Evolutionary conservation across 2,329 filamentous ascomycete species (phyloP).

Genomic region (Massarina eburnea): DNA sequence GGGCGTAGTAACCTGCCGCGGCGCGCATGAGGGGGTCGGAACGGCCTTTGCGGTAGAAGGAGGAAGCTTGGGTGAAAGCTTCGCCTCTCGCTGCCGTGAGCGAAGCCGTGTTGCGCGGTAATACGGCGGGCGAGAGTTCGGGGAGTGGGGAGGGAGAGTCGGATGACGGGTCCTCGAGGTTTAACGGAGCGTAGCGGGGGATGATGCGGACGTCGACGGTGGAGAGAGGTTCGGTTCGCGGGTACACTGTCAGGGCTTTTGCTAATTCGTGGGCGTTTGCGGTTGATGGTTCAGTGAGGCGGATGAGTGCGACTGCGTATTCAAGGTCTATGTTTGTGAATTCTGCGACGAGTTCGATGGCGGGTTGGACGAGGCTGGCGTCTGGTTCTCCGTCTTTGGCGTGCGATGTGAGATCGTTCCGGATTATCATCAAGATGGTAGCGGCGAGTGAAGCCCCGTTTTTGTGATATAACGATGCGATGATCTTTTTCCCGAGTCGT

Average conservation of each 20-base stretch:
- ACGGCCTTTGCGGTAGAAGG: constrained; percentile 61
- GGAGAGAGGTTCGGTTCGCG: constrained; percentile 22
- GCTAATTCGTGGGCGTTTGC: constrained; percentile 63
- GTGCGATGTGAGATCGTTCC: constrained; percentile 48
- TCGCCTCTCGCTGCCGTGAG: constrained; percentile 51
- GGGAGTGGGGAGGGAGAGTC: constrained; percentile 18
- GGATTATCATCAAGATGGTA: constrained; percentile 59
- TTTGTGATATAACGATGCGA: constrained; percentile 61
- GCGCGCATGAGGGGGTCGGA: constrained; percentile 74
- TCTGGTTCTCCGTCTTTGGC: constrained; percentile 36
- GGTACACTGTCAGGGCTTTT: constrained; percentile 51
- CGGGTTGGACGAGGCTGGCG: constrained; percentile 51
- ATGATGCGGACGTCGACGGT: constrained; percentile 52
- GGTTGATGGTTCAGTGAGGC: constrained; percentile 59
- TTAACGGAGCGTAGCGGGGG: constrained; percentile 48
- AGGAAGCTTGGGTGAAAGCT: constrained; percentile 60
- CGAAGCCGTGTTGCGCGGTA: constrained; percentile 43
- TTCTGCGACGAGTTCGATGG: constrained; percentile 56
- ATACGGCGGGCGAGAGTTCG: constrained; percentile 28
- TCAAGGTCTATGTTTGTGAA: constrained; percentile 55
- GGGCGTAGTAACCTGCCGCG: constrained; percentile 74
- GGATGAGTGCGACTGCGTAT: constrained; percentile 56
- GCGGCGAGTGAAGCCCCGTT: constrained; percentile 57
- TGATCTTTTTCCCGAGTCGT: constrained; percentile 48
- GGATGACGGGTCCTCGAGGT: constrained; percentile 34